phyloP scores from a whole-genome alignment of 208 protist genomes.

The Trypanosomatidae sp. region DNA sequence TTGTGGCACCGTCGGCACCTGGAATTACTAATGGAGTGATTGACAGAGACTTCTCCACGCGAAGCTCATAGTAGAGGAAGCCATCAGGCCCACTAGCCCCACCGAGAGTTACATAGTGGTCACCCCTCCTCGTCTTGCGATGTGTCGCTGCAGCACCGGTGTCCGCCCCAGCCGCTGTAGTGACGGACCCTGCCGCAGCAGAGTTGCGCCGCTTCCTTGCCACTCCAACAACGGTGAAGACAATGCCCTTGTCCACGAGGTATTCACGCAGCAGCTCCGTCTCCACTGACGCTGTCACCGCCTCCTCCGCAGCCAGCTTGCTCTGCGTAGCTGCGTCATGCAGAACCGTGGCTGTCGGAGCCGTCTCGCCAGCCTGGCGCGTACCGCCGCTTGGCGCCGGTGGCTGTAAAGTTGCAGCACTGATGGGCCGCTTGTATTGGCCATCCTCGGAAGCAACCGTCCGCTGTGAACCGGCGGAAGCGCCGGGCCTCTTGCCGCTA shows the following conservation, averaged over 20 bases:
- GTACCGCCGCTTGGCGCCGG: not conserved
- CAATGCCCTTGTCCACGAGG: conserved; percentile 7
- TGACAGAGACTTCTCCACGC: conserved; percentile 6
- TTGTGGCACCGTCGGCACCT: not conserved
- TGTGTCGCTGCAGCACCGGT: not conserved
- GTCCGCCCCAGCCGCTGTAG: not conserved
- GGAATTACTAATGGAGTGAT: not conserved
- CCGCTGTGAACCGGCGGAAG: not conserved
- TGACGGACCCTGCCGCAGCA: not conserved
- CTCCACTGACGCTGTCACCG: not conserved
- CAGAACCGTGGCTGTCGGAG: too few species aligned
- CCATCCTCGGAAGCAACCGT: not conserved
- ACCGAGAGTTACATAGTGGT: not conserved
- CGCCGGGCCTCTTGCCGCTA: not conserved
- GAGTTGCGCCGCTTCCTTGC: not conserved
- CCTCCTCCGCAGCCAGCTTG: not conserved
- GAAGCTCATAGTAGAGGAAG: conserved; percentile 26
- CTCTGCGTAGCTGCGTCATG: not conserved
- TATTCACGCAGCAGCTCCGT: conserved; percentile 24
- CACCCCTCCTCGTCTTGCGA: conserved; percentile 4
- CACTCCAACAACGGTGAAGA: conserved; percentile 22
- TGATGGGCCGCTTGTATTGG: not conserved
- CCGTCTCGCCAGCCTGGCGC: not conserved
- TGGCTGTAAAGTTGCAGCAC: too few species aligned
- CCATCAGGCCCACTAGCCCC: not conserved